These are phyloP conservation scores for Pseudogymnoascus sp. DNA, from an alignment of 2,329 filamentous ascomycete species.

Conservation along the genomic window DNA sequence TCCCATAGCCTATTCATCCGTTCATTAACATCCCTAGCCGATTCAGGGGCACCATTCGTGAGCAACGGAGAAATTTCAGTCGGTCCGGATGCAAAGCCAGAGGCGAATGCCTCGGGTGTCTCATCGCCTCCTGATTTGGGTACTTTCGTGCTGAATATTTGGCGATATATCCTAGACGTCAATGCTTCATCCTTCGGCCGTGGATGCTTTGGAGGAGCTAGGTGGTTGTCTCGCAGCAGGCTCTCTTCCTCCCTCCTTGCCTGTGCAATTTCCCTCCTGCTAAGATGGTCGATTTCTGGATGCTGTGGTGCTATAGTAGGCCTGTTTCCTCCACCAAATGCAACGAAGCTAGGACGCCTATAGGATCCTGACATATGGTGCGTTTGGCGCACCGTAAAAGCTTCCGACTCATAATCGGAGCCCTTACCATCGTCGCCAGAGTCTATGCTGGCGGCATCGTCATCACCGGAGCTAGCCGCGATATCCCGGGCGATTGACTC, in stretches of 20 bases:
- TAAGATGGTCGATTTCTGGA: conserved; percentile 38
- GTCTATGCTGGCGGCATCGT: conserved; percentile 39
- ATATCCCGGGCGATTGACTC: conserved; percentile 59
- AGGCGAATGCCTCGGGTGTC: conserved; percentile 21
- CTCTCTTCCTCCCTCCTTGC: conserved; percentile 52
- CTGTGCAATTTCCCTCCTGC: conserved; percentile 47
- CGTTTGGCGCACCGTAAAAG: conserved; percentile 29
- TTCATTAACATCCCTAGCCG: conserved; percentile 42
- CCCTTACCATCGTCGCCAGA: conserved; percentile 31
- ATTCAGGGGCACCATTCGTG: conserved; percentile 33
- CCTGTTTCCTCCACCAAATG: conserved; percentile 62
- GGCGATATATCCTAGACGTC: conserved; percentile 31
- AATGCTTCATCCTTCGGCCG: conserved; percentile 30
- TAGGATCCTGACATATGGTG: conserved; percentile 58
- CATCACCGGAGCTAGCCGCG: conserved; percentile 50
- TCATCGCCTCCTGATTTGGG: conserved; percentile 20
- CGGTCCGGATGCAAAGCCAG: conserved; percentile 24
- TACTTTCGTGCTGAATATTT: conserved; percentile 50
- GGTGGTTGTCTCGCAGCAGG: conserved; percentile 56
- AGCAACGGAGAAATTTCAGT: conserved; percentile 35
- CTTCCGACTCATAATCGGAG: conserved; percentile 37
- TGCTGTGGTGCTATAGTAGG: conserved; percentile 57
- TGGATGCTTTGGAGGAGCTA: conserved; percentile 54
- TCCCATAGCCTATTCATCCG: conserved; percentile 71
- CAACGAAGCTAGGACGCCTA: conserved; percentile 68